Percentiles rank a stretch among this genome's conserved stretches.
Evolutionary conservation across 352 stramenopile genomes (phyloP).

Genomic region (Phytophthora foliorum): DNA sequence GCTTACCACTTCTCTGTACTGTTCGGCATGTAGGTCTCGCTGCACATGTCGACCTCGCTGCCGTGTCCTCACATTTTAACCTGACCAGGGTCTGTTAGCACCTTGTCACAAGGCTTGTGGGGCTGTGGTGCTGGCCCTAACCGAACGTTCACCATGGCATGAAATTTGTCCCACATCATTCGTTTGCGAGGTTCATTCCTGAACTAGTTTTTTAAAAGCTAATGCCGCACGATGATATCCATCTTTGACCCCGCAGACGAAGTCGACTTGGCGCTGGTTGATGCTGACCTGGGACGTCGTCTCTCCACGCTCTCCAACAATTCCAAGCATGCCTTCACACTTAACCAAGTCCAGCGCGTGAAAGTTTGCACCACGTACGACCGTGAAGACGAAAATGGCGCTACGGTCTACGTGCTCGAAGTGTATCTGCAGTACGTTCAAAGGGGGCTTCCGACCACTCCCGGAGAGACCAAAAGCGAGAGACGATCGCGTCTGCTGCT

Average conservation of each 20-base stretch:
- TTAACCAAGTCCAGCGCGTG: constrained; percentile 73
- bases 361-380: constrained; percentile 51
- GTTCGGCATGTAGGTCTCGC: neutral
- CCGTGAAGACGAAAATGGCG: constrained; percentile 43
- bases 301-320: constrained; percentile 64
- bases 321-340: constrained; percentile 57
- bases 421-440: constrained; percentile 61
- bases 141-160: constrained; percentile 16
- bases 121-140: neutral
- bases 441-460: constrained; percentile 51
- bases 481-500: constrained; percentile 28
- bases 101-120: too few species aligned
- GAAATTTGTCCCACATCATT: constrained; percentile 4
- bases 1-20: constrained; percentile 1
- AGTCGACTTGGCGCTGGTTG: constrained; percentile 11
- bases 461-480: constrained; percentile 34
- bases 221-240: constrained; percentile 26
- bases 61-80: constrained; percentile 2
- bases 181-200: constrained; percentile 13
- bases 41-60: neutral
- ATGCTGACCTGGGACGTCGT: constrained; percentile 23
- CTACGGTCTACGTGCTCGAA: constrained; percentile 64
- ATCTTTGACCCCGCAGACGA: constrained; percentile 19
- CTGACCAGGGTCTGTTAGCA: neutral
- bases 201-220: constrained; percentile 1